phyloP scores from a whole-genome alignment of 2,329 filamentous ascomycete genomes.

The Trichoderma simmonsii region DNA sequence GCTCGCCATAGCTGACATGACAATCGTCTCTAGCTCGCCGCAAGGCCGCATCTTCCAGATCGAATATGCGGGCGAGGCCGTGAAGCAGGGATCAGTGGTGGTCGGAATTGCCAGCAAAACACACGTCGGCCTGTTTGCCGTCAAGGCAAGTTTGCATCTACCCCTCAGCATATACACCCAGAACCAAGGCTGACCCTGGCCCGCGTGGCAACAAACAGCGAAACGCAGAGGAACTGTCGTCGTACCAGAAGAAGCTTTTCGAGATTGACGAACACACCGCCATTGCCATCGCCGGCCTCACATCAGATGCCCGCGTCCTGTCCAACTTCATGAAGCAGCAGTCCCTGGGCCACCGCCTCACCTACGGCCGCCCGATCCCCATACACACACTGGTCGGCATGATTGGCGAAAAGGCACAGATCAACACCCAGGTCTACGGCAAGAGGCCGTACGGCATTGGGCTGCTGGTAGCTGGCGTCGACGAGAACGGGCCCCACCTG shows the following conservation, averaged over 20 bases:
- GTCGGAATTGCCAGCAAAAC: slow-evolving; percentile 98
- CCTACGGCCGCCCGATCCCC: slow-evolving; percentile 90
- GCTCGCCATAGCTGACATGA: slow-evolving; percentile 20
- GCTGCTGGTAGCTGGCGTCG: slow-evolving; percentile 86
- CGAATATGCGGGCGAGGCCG: slow-evolving; percentile 96
- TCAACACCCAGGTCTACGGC: slow-evolving; percentile 96
- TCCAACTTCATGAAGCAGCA: slow-evolving; percentile 99
- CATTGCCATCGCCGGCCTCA: slow-evolving; percentile 92
- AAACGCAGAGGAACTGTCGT: slow-evolving; percentile 98
- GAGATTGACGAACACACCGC: slow-evolving; percentile 93
- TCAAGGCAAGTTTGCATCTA: slow-evolving; percentile 66
- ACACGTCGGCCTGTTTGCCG: slow-evolving; percentile 89
- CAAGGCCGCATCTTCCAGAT: slow-evolving; percentile 99
- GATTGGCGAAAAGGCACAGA: slow-evolving; percentile 94
- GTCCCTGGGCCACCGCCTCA: slow-evolving; percentile 90
- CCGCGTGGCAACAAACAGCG: slow-evolving; percentile 54
- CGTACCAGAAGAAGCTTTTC: slow-evolving; percentile 99
- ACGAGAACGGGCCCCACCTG: slow-evolving; percentile 89
- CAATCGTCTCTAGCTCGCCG: slow-evolving; percentile 67
- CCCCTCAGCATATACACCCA: not conserved
- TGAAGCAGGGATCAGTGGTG: slow-evolving; percentile 98
- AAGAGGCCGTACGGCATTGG: slow-evolving; percentile 95
- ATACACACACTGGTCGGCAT: slow-evolving; percentile 84
- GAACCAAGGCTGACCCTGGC: slow-evolving; percentile 6
- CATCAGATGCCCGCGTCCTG: slow-evolving; percentile 95